Base-by-base conservation (phyloP, 1,139 yeast genomes). In the Zygoascus sp. region DNA sequence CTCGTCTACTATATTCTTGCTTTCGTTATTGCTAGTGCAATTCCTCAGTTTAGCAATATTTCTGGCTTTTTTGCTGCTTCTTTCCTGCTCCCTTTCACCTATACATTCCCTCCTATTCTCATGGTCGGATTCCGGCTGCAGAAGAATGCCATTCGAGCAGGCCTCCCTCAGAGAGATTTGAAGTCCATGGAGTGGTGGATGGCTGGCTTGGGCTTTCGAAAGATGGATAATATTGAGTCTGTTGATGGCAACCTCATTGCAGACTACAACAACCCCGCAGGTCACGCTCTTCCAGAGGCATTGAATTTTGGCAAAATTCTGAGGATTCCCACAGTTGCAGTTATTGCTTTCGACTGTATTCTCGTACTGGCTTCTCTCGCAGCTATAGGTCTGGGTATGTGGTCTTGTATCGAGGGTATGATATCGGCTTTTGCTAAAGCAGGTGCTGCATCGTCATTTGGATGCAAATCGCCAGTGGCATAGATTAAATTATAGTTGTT, bases 51-150 rank as follows among this genome's bases (percentile, higher is more conserved):
- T 60, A 70, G 69, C 32, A 60, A 75, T 4, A 64, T 76, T 56
- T 72, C 75, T 20, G 61, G 75, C 25, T 65, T 76, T 51, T 75
- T 77, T 10, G 80, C 80, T 48, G 77, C 80, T 9, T 69, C 70
- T 50, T 72, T 76, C 53, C 70, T 71, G 44, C 59, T 72, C 48
- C 74, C 72, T 56, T 72, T 73, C 61, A 65, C 75, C 27, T 72
- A 72, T 58, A 72, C 76, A 5, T 67, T 72, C 63, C 76, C 76
- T 35, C 70, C 72, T 32, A 49, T 69, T 22, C 62, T 72, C 57
- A 58, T 60, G 38, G 49, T 69, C 15, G 69, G 69, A 32, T 51
- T 70, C 35, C 60, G 67, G 48, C 49, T 70, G 46, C 70, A 55
- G 46, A 53, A 66, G 44, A 70, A 66, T 47, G 74, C 74, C 1